phyloP scores from a whole-genome alignment of 2,329 filamentous ascomycete species.

The Bipolaris victoriae region DNA sequence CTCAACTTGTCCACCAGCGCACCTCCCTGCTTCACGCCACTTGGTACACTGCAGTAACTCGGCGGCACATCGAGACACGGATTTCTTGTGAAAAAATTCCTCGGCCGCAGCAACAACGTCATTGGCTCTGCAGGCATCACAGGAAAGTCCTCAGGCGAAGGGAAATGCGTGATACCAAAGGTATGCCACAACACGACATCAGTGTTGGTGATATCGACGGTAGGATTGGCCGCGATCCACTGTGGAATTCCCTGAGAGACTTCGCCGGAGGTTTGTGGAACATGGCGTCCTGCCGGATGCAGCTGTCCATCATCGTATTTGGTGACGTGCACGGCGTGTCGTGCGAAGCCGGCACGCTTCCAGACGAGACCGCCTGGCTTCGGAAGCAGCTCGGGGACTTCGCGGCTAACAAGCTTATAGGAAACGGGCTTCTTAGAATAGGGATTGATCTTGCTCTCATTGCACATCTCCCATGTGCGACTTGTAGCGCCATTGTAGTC shows the following conservation, averaged over 20 bases:
- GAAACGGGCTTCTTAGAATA: constrained; percentile 58
- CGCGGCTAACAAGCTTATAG: constrained; percentile 56
- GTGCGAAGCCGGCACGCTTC: constrained; percentile 31
- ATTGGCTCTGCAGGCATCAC: constrained; percentile 41
- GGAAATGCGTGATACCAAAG: constrained; percentile 40
- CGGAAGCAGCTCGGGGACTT: constrained; percentile 35
- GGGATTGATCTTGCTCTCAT: constrained; percentile 53
- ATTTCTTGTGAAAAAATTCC: constrained; percentile 35
- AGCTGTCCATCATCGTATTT: constrained; percentile 33
- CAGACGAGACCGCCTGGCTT: constrained; percentile 30
- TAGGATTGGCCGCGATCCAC: constrained; percentile 8
- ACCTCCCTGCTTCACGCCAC: neutral
- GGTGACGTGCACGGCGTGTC: constrained; percentile 39
- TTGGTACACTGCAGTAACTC: constrained; percentile 7
- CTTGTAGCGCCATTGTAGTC: constrained; percentile 18
- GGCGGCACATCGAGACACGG: constrained; percentile 33
- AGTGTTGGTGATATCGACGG: constrained; percentile 19
- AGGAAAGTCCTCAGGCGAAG: constrained; percentile 39
- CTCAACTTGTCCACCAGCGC: neutral
- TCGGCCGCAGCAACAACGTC: constrained; percentile 30
- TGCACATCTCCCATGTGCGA: constrained; percentile 51
- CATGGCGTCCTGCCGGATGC: constrained; percentile 31
- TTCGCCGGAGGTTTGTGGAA: constrained; percentile 36
- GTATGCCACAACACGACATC: constrained; percentile 42
- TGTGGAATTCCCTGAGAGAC: constrained; percentile 30